These are phyloP conservation scores for Thymus quinquecostatus DNA, from an alignment of 257 asterid species.

Conservation along the genomic window DNA sequence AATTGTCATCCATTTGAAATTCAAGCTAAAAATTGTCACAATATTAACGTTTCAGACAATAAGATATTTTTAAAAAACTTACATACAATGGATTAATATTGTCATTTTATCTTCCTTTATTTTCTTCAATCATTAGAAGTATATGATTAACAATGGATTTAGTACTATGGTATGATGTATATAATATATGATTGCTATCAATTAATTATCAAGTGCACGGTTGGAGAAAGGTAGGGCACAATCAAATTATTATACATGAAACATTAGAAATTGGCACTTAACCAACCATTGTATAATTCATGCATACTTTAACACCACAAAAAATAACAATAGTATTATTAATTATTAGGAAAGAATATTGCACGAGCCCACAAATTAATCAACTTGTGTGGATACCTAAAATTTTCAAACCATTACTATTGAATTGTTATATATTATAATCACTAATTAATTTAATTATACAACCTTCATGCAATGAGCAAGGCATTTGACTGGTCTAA, in stretches of 20 bases:
- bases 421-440: not conserved
- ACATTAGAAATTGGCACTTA: not conserved
- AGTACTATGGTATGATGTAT: not conserved
- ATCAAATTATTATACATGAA: not conserved
- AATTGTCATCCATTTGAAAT: too few species aligned
- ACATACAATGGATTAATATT: too few species aligned
- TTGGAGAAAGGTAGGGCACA: constrained; percentile 21
- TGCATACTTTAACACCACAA: constrained; percentile 13
- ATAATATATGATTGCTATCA: constrained; percentile 6
- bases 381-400: not conserved
- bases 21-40: too few species aligned
- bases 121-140: not conserved
- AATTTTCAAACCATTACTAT: not conserved
- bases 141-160: not conserved
- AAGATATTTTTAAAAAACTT: too few species aligned
- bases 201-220: constrained; percentile 13
- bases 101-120: too few species aligned
- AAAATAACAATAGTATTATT: not conserved
- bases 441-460: not conserved
- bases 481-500: too few species aligned
- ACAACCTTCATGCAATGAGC: too few species aligned
- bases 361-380: constrained; percentile 8
- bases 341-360: not conserved
- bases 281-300: constrained; percentile 16
- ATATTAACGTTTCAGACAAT: too few species aligned